Conservation (phyloP, 1,284 basidiomycete species). For the Sporisorium exsertum region DNA sequence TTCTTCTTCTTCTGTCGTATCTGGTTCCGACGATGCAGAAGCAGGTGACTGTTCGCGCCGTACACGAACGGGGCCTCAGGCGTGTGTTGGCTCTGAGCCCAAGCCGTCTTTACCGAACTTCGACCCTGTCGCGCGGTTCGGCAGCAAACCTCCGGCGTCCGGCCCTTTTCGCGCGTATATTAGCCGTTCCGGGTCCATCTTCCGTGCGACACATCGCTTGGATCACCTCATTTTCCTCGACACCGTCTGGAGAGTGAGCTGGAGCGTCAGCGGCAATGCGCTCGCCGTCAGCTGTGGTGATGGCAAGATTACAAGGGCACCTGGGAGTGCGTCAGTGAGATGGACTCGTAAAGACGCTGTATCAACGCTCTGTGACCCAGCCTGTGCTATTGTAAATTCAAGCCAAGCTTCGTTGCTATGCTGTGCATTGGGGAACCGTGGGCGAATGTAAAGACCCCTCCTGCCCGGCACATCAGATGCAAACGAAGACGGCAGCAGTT, state of each 20-base stretch:
- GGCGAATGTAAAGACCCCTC: no score
- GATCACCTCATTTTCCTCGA: no score
- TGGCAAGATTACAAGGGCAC: constrained; percentile 93
- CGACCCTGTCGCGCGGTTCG: constrained; percentile 19
- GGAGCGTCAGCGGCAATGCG: constrained; percentile 96
- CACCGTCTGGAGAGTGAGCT: constrained; percentile 91
- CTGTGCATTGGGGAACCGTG: no score
- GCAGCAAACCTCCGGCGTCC: no score
- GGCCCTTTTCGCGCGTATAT: constrained; percentile 17
- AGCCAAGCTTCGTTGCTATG: no score
- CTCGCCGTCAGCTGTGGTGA: constrained; percentile 97
- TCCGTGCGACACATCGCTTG: constrained; percentile 21
- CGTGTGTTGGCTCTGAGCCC: neutral
- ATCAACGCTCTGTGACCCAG: neutral
- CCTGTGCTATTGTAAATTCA: neutral
- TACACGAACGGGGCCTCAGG: constrained; percentile 10
- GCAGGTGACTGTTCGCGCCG: neutral
- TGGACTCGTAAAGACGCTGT: constrained; percentile 34
- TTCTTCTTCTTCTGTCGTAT: neutral
- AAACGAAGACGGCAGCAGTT: no score
- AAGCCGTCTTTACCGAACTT: constrained; percentile 32
- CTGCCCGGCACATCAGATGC: no score
- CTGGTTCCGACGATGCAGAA: neutral
- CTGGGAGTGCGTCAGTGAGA: constrained; percentile 86
- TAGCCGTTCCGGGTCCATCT: neutral